phyloP scores from a whole-genome alignment of 768 basidiomycete genomes.

The Suillus alpinus region DNA sequence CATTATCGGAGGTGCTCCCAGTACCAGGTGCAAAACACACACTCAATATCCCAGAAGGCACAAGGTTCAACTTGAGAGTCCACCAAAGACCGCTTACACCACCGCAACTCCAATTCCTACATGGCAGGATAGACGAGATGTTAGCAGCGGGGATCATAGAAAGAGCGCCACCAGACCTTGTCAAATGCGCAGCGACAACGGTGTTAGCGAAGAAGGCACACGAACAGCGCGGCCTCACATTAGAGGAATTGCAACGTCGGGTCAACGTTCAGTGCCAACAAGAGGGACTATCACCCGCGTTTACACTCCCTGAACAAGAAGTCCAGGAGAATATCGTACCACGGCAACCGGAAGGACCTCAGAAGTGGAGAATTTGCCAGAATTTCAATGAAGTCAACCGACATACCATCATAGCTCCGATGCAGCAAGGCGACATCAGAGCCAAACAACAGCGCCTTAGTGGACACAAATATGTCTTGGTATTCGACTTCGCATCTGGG shows the following conservation, averaged over 20 bases:
- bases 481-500: too few species aligned
- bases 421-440: too few species aligned
- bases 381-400: too few species aligned
- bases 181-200: slow-evolving; percentile 9
- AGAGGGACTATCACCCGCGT: too few species aligned
- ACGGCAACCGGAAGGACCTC: too few species aligned
- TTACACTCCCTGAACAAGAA: too few species aligned
- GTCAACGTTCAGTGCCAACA: too few species aligned
- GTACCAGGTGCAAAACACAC: slow-evolving; percentile 13
- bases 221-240: slow-evolving; percentile 23
- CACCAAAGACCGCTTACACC: slow-evolving; percentile 1
- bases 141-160: not conserved
- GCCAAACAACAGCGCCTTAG: too few species aligned
- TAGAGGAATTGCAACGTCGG: slow-evolving; percentile 38
- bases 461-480: too few species aligned
- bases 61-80: not conserved
- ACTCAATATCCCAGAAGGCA: not conserved
- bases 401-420: too few species aligned
- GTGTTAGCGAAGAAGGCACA: slow-evolving; percentile 38
- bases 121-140: slow-evolving; percentile 1
- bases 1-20: slow-evolving; percentile 34
- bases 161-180: not conserved
- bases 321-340: too few species aligned
- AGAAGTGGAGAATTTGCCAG: too few species aligned
- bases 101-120: slow-evolving; percentile 1